Conservation (phyloP, 305 asterid species). For the Petunia hybrid region DNA sequence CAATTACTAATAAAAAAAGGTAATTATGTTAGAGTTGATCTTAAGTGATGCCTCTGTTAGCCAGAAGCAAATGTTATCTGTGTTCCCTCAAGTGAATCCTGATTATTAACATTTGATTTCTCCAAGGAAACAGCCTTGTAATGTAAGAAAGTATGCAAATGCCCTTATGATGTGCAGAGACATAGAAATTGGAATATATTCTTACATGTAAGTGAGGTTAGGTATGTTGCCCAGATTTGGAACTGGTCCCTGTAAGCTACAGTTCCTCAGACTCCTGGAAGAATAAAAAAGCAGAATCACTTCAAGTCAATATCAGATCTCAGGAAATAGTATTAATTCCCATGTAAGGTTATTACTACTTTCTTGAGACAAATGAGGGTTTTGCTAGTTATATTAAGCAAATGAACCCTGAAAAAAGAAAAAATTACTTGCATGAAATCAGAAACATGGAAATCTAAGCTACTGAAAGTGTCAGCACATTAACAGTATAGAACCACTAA, state of each 20-base stretch:
- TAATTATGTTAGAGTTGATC: slow-evolving; percentile 22
- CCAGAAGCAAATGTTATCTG: neutral
- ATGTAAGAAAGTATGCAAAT: slow-evolving; percentile 2
- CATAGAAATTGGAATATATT: slow-evolving; percentile 7
- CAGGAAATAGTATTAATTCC: neutral
- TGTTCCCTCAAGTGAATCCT: slow-evolving; percentile 17
- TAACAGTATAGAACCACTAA: neutral
- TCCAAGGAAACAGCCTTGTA: slow-evolving; percentile 15
- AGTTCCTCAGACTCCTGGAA: slow-evolving; percentile 97
- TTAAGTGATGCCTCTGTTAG: slow-evolving; percentile 20
- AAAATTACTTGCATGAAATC: neutral
- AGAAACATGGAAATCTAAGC: slow-evolving; percentile 13
- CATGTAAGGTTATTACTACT: neutral
- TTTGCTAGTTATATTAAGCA: neutral
- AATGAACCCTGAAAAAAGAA: slow-evolving; percentile 27
- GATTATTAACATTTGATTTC: slow-evolving; percentile 27
- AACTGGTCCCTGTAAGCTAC: slow-evolving; percentile 84
- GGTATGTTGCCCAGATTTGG: slow-evolving; percentile 81
- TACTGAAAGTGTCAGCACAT: neutral
- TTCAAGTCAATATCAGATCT: slow-evolving; percentile 22
- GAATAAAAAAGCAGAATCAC: slow-evolving; percentile 17
- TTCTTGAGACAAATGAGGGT: slow-evolving; percentile 7
- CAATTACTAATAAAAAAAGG: slow-evolving; percentile 28
- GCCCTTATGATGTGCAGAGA: slow-evolving; percentile 17
- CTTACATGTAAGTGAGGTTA: slow-evolving; percentile 82